Evolutionary conservation across 1,284 basidiomycete species (phyloP).

Genomic region (Pseudozyma flocculosa): DNA sequence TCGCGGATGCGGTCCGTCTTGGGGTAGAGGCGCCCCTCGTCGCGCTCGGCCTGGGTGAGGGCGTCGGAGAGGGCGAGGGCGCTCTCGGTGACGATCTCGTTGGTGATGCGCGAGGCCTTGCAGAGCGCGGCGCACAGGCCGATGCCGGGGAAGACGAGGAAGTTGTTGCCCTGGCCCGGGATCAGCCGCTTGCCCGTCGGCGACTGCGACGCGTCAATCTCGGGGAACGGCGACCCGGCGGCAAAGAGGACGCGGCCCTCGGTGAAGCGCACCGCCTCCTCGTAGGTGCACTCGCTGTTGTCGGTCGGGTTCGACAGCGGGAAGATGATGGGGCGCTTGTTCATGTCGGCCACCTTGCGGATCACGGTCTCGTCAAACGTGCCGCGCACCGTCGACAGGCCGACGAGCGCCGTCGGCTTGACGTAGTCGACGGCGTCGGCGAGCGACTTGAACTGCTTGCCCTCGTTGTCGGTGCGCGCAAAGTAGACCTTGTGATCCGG

Average conservation of each 20-base stretch:
- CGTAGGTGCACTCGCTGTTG: constrained; percentile 72
- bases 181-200: constrained; percentile 69
- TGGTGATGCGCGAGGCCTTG: constrained; percentile 69
- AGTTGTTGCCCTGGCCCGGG: constrained; percentile 89
- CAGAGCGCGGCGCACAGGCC: constrained; percentile 64
- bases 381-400: constrained; percentile 81
- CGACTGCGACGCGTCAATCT: constrained; percentile 58
- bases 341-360: constrained; percentile 77
- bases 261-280: constrained; percentile 76
- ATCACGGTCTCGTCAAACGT: constrained; percentile 79
- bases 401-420: constrained; percentile 85
- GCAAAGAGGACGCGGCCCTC: constrained; percentile 74
- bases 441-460: constrained; percentile 60
- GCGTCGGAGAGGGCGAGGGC: constrained; percentile 74
- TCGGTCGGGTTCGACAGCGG: constrained; percentile 90
- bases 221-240: constrained; percentile 83
- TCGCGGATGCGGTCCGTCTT: constrained; percentile 50
- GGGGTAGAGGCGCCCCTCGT: constrained; percentile 53
- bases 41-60: constrained; percentile 71
- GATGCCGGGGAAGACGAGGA: constrained; percentile 58
- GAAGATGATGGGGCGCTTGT: constrained; percentile 87
- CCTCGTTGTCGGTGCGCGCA: constrained; percentile 51
- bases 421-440: constrained; percentile 81
- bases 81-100: constrained; percentile 69
- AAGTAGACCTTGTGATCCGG: constrained; percentile 53